Evolutionary conservation across 148 eudicot species (phyloP), one percentile per base, ranked within the genome.

Genomic region (Simmondsia chinensis): DNA sequence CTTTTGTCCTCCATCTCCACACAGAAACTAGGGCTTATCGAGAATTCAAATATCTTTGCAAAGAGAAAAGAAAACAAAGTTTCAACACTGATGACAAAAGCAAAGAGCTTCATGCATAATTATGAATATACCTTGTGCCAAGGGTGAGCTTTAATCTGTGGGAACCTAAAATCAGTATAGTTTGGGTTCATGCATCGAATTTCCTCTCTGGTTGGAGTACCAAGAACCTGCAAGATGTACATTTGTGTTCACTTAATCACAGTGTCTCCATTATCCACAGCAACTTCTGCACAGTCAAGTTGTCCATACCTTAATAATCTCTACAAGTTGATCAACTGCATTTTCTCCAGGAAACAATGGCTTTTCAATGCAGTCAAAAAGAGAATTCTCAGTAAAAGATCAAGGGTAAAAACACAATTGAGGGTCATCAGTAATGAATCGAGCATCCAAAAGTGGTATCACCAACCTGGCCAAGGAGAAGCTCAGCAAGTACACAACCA

Each of bases 71-170:
- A n/a, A n/a, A n/a, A n/a, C n/a, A n/a, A n/a, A n/a, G n/a, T n/a
- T n/a, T n/a, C n/a, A n/a, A n/a, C n/a, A n/a, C n/a, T n/a, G n/a
- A n/a, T n/a, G n/a, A n/a, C n/a, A n/a, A n/a, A 38, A 17, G 32
- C 13, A 35, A 20, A 25, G 37, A 48, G 43, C 22, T 20, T 19
- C n/a, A n/a, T n/a, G n/a, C n/a, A n/a, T n/a, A n/a, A n/a, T n/a
- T n/a, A n/a, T n/a, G n/a, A n/a, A n/a, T n/a, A 31, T 64, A 89
- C 97, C 97, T 89, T 89, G 51, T 89, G 94, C 97, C 97, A 89
- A 20, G 97, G 97, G 54, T 84, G 89, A 49, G 96, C 83, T 61
- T 86, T 86, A 27, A 86, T 79, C 52, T 82, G 96, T 16, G 96
- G 96, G 62, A 89, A 89, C 74, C 97, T 81, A 60, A 89, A 89